Percentiles rank a stretch among this genome's conserved stretches.
Conservation (phyloP, 352 stramenopile genomes). For the Pythium biforme region DNA sequence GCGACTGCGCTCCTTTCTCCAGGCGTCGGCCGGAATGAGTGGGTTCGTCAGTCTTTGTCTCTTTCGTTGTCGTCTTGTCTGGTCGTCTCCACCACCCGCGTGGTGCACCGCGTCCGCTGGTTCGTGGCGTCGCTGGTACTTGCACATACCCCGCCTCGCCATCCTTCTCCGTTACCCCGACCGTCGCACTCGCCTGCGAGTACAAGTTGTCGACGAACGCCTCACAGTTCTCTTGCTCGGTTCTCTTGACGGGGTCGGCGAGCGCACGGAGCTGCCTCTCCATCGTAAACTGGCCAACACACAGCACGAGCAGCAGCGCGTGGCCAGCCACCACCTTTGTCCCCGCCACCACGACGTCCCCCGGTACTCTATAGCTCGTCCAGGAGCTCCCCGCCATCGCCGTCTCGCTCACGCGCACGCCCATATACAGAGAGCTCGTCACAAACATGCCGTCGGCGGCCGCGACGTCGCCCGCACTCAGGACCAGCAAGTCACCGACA, state of each 20-base stretch:
- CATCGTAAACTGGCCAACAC: slow-evolving; percentile 73
- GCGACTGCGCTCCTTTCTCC: slow-evolving; percentile 20
- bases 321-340: slow-evolving; percentile 77
- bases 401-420: slow-evolving; percentile 31
- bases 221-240: not conserved
- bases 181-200: too few species aligned
- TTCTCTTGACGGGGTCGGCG: not conserved
- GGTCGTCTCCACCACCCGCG: too few species aligned
- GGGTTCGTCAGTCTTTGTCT: too few species aligned
- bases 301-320: slow-evolving; percentile 76
- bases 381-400: slow-evolving; percentile 30
- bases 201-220: not conserved
- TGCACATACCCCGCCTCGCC: too few species aligned
- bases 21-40: too few species aligned
- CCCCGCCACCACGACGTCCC: slow-evolving; percentile 79
- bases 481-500: slow-evolving; percentile 11
- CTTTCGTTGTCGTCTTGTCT: too few species aligned
- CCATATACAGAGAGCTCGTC: slow-evolving; percentile 11
- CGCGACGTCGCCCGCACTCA: slow-evolving; percentile 14
- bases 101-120: too few species aligned
- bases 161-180: too few species aligned
- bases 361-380: slow-evolving; percentile 24
- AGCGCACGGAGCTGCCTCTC: not conserved
- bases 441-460: slow-evolving; percentile 31
- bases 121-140: too few species aligned